Percentiles rank a stretch among this genome's conserved stretches.
These are phyloP conservation scores for Plectosphaerella plurivora DNA, from an alignment of 2,329 filamentous ascomycete genomes.

Conservation along the genomic window DNA sequence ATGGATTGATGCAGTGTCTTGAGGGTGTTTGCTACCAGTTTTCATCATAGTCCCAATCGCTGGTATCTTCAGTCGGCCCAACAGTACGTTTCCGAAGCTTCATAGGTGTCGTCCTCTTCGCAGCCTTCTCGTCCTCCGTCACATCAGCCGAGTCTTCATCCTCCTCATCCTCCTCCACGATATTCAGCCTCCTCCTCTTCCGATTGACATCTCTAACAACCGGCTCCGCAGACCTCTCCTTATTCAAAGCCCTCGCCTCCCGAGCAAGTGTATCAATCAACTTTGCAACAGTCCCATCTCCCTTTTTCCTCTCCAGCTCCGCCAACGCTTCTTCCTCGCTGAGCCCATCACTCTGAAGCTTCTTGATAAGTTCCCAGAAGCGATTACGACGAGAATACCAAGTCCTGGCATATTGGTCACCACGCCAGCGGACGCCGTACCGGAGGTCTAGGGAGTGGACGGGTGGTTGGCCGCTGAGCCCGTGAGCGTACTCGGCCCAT, in stretches of 20 bases:
- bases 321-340: constrained; percentile 6
- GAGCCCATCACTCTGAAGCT: constrained; percentile 2
- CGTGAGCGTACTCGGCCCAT: constrained; percentile 11
- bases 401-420: constrained; percentile 2
- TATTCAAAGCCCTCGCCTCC: neutral
- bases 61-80: neutral
- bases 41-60: too few relatives aligned
- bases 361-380: constrained; percentile 9
- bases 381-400: constrained; percentile 11
- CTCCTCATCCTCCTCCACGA: neutral
- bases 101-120: neutral
- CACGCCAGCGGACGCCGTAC: constrained; percentile 10
- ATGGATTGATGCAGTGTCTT: too few relatives aligned
- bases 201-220: neutral
- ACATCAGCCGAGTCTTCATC: neutral
- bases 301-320: neutral
- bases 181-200: neutral
- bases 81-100: neutral
- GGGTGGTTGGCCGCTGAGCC: constrained; percentile 4
- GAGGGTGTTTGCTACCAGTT: too few relatives aligned
- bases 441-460: constrained; percentile 6
- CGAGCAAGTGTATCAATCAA: constrained; percentile 2
- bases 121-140: neutral
- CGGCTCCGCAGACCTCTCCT: neutral
- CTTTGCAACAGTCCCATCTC: constrained; percentile 1